Evolutionary conservation across 1,284 basidiomycete species (phyloP), one percentile per base, ranked within the genome.

Genomic region (Rhodofomes roseus): DNA sequence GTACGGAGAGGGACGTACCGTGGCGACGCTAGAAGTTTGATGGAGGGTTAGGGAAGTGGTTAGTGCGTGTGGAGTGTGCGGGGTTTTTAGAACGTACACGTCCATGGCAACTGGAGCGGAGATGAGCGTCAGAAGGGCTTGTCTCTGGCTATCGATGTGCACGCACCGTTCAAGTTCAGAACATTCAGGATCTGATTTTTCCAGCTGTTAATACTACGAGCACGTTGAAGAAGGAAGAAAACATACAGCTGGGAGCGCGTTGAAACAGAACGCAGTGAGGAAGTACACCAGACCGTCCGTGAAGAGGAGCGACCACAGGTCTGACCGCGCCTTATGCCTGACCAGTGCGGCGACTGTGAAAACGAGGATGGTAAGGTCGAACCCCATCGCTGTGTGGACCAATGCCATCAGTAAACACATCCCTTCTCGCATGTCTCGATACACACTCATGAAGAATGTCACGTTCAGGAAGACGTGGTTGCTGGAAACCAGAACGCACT

Each of bases 201-300:
- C 40, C 52, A 23, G 50, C 16, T 20, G 52, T 60, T 56, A 40
- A 18, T 36, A 51, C 20, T 59, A 25, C 14, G n/a, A 18, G 37
- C 37, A 14, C 37, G 36, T 41, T 14, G 12, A 57, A 14, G 11
- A 12, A 16, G 29, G n/a, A 31, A 48, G 34, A 63, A 37, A 6
- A 74, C 80, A 60, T 70, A 88, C 87, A 22, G 87, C 87, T 53
- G 87, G 86, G 53, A 89, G 75, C 54, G 80, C 80, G 64, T 90
- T 90, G 57, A 80, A 83, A 16, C 80, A 76, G 65, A 88, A 89
- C 0, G 87, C 82, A 41, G 87, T 74, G 51, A 85, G 56, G 68
- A 87, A 87, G 68, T 83, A 87, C 14, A 87, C 79, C 39, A 90
- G 74, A n/a, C 87, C 88, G 64, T 90, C 87, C 27, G 79, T 77